These are phyloP conservation scores for Mercurialis annua DNA, from an alignment of 345 rosid genomes.

Conservation along the genomic window DNA sequence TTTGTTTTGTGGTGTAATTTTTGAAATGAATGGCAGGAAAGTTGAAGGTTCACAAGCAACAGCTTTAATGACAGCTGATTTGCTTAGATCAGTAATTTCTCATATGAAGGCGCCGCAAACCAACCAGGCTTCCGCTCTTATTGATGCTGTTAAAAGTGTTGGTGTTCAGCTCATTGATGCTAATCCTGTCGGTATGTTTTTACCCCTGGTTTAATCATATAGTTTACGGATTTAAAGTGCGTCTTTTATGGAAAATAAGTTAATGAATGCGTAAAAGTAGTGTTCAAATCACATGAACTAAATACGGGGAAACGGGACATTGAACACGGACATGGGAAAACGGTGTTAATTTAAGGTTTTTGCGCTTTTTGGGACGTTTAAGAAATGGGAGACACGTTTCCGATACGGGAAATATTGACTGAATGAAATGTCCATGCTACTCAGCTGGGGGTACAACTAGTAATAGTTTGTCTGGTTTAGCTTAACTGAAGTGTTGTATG, in stretches of 20 bases:
- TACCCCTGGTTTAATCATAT: not conserved
- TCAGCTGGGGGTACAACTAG: too few species aligned
- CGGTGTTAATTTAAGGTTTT: too few species aligned
- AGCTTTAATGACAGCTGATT: slow-evolving; percentile 74
- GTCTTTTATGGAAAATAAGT: not conserved
- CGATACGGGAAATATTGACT: too few species aligned
- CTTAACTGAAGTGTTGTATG: not conserved
- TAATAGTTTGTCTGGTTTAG: too few species aligned
- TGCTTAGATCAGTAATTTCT: slow-evolving; percentile 85
- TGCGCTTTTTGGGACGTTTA: too few species aligned
- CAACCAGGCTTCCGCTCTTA: slow-evolving; percentile 80
- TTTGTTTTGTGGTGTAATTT: too few species aligned
- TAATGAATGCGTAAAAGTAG: too few species aligned
- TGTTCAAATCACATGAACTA: too few species aligned
- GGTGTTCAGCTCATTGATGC: slow-evolving; percentile 84
- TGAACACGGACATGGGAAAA: too few species aligned
- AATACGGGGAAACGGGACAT: too few species aligned
- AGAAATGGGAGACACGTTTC: too few species aligned
- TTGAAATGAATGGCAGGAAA: slow-evolving; percentile 42
- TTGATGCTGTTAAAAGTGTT: slow-evolving; percentile 70
- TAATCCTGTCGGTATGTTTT: slow-evolving; percentile 75
- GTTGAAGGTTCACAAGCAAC: slow-evolving; percentile 96
- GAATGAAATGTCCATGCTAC: too few species aligned
- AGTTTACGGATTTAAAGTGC: not conserved
- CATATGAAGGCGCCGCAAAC: slow-evolving; percentile 75